Base-by-base conservation (phyloP, 129 eudicot species). In the Flaveria bidentis region DNA sequence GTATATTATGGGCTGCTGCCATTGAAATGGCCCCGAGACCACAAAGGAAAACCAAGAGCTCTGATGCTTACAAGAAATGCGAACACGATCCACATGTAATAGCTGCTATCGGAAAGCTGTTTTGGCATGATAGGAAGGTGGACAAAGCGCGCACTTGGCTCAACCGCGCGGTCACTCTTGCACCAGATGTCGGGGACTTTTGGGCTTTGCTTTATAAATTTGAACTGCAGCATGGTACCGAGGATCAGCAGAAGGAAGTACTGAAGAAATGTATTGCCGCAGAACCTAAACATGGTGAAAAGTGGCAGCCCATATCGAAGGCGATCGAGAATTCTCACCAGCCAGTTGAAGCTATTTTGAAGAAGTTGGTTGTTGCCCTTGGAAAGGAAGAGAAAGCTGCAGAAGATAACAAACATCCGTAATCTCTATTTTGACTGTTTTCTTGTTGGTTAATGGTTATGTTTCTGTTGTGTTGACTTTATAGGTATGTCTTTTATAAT, bases 261-360 rank as follows among this genome's bases (percentile, higher is more conserved):
- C 25, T 94, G 78, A 87, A 70, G 71, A 87, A 87, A 73, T 91
- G 97, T 57, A 65, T 91, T 16, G 84, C 90, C 18, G 93, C 96
- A 26, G 98, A 94, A 63, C 97, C 93, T 1, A 94, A 94, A 82
- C 98, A 91, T 60, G 98, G 98, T 10, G 96, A 94, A 82, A 94
- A 78, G 72, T 94, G 98, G 98, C 98, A 91, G 78, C 80, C 78
- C 3, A 80, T 87, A 60, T 91, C 98, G 0, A 94, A 94, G 80
- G 96, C 90, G 4, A 91, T 91, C n/a, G 97, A 94, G 82, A 91
- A 94, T 64, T 92, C 98, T 26, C 98, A 94, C 67, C 93, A 87
- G 81, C 88, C 96, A 1, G 86, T 90, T 0, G 97, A 91, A 81
- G 83, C 85, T 12, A 91, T 94, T 44, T 82, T 91, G 84, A 91